Percentiles rank a stretch among this genome's conserved stretches.
Conservation (phyloP, 805 yeast species). For the Zygosaccharomyces gambellarensis region DNA sequence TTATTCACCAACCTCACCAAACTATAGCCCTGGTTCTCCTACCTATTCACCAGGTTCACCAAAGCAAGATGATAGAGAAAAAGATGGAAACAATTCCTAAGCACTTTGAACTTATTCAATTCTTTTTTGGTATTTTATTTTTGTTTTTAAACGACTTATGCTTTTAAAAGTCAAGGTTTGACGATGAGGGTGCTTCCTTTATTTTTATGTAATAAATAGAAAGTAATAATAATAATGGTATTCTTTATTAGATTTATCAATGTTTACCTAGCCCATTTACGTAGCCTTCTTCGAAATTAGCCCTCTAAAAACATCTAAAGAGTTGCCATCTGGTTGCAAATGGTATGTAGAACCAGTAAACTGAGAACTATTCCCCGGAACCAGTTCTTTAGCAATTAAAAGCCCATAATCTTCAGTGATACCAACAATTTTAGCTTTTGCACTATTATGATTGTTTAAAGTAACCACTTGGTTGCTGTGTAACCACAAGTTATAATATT, state of each 20-base stretch:
- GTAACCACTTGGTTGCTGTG: conserved; percentile 73
- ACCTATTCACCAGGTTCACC: conserved; percentile 44
- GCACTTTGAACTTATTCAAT: background rate
- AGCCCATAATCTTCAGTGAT: conserved; percentile 83
- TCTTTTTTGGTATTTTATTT: background rate
- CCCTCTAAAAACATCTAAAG: conserved; percentile 92
- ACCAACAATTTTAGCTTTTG: conserved; percentile 66
- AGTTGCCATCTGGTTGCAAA: conserved; percentile 95
- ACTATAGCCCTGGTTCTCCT: conserved; percentile 71
- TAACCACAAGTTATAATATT: conserved; percentile 82
- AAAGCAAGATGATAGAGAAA: conserved; percentile 17
- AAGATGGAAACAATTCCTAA: conserved; percentile 9
- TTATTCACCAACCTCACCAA: conserved; percentile 40
- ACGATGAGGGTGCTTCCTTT: background rate
- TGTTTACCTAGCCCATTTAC: background rate
- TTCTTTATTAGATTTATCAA: background rate
- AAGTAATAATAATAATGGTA: conserved; percentile 3
- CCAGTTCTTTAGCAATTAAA: conserved; percentile 67
- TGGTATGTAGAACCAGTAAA: conserved; percentile 56
- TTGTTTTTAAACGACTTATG: conserved; percentile 1
- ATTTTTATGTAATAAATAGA: conserved; percentile 1
- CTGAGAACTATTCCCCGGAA: conserved; percentile 35
- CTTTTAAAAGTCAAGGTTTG: conserved; percentile 3
- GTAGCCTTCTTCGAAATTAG: conserved; percentile 58
- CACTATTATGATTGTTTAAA: conserved; percentile 48